A percentile compares a stretch with the other conserved stretches of the same genome.
Evolutionary conservation across 208 protist genomes (phyloP).

Genomic region (Leishmania martiniquensis): DNA sequence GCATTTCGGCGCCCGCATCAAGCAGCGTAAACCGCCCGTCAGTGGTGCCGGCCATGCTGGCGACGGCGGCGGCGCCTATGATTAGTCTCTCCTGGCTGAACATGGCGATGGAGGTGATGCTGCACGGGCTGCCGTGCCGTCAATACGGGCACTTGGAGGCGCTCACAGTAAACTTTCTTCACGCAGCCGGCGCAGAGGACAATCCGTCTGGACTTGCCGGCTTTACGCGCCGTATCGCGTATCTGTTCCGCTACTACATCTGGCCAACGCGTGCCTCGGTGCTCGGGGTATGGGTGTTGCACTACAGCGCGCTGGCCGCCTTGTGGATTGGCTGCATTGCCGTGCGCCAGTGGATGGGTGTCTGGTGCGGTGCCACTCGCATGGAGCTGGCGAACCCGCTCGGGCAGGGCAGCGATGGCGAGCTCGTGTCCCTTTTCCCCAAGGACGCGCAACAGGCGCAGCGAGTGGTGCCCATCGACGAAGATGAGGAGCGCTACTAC

Average conservation of each 20-base stretch:
- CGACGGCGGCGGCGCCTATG: conserved; percentile 10
- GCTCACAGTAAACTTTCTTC: conserved; percentile 14
- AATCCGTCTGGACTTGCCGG: conserved; percentile 3
- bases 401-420: conserved; percentile 57
- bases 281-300: conserved; percentile 65
- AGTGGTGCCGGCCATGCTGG: background rate
- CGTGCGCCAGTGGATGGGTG: conserved; percentile 54
- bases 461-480: conserved; percentile 22
- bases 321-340: conserved; percentile 20
- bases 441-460: conserved; percentile 23
- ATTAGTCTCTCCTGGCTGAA: conserved; percentile 45
- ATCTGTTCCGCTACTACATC: conserved; percentile 49
- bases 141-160: conserved; percentile 29
- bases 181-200: background rate
- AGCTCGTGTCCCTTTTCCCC: conserved; percentile 71
- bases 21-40: background rate
- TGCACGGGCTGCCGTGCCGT: conserved; percentile 65
- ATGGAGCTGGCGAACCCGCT: conserved; percentile 81
- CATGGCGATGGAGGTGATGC: conserved; percentile 32
- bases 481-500: conserved; percentile 51
- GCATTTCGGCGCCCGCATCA: background rate
- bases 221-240: conserved; percentile 18
- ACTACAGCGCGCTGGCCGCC: conserved; percentile 40
- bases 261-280: conserved; percentile 48
- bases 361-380: conserved; percentile 53